A percentile compares a stretch with the other conserved stretches of the same genome.
phyloP scores from a whole-genome alignment of 177 flowering plant genomes.

The Vitis hybrid region DNA sequence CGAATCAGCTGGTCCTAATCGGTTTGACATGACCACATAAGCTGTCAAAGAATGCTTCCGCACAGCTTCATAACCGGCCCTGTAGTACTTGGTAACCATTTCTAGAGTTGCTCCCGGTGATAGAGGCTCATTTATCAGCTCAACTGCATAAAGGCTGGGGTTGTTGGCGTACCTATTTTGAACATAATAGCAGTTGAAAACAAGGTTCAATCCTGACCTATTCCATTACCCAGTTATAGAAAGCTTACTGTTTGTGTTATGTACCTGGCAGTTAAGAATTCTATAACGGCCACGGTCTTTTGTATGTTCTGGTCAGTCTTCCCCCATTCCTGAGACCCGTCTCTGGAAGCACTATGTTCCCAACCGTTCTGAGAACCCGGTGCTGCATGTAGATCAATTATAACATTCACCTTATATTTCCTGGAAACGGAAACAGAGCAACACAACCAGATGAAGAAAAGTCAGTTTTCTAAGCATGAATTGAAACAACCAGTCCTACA shows the following conservation, averaged over 20 bases:
- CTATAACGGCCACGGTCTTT: conserved; percentile 49
- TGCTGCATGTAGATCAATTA: conserved; percentile 48
- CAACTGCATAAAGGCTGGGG: conserved; percentile 53
- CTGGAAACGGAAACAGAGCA: conserved; percentile 19
- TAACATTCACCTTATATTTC: conserved; percentile 41
- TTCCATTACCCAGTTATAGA: too few species aligned
- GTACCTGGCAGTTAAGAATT: conserved; percentile 50
- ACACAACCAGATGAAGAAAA: too few species aligned
- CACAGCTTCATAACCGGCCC: conserved; percentile 50
- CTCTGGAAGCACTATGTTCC: conserved; percentile 57
- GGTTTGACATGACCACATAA: conserved; percentile 41
- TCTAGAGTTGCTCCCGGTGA: conserved; percentile 42
- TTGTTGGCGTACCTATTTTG: conserved; percentile 37
- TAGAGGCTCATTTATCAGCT: conserved; percentile 62
- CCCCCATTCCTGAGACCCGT: conserved; percentile 55
- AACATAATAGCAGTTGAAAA: background rate
- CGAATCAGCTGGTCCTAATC: conserved; percentile 32
- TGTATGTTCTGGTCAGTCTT: conserved; percentile 38
- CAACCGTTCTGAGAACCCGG: conserved; percentile 56
- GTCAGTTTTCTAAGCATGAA: too few species aligned
- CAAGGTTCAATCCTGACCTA: background rate
- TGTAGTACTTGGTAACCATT: conserved; percentile 40
- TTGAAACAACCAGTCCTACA: too few species aligned
- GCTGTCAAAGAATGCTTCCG: conserved; percentile 42
- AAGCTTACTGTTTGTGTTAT: too few species aligned